Evolutionary conservation across 345 rosid genomes (phyloP), one percentile per base, ranked within the genome.

Genomic region (Eucalyptus regnans): DNA sequence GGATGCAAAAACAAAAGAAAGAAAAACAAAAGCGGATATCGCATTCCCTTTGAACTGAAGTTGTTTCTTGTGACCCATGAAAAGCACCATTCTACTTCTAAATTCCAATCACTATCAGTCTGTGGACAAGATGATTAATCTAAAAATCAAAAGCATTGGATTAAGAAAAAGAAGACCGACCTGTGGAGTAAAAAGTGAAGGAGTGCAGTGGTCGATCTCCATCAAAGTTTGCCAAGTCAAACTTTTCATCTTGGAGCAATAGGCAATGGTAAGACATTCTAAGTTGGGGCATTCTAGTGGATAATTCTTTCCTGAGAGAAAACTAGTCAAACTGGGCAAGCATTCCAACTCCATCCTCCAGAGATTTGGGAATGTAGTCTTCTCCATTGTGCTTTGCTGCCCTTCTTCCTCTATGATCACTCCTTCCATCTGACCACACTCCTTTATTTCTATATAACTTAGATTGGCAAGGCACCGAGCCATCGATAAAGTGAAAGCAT

Each of bases 331-430:
- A 71, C 20, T 71, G 14, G 46, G 46, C 27, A 71, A 18, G 81
- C 46, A 71, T 71, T 37, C 81, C 14, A 71, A 0, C 46, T 37
- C 10, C 1, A 18, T 2, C 3, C 0, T 0, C 3, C 1, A 0
- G 0, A 71, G 81, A 10, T 0, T 0, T 1, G 44, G 7, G 81
- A 71, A 71, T 71, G 44, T 33, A 20, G 37, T 71, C 13, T 33
- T 71, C 13, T 71, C 3, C 81, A 71, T 1, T 3, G 1, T 0
- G 25, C 46, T 37, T 71, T 7, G 13, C 1, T 18, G 81, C 44
- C 2, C 46, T 71, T 71, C 44, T 5, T 71, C 81, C 46, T 5
- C 46, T 37, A 12, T 4, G 0, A 71, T 71, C 46, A 37, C 81
- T 71, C 46, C 25, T 71, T 71, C 81, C 27, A 71, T 71, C 25